Percentiles rank a stretch among this genome's conserved stretches.
phyloP scores from a whole-genome alignment of 2,329 filamentous ascomycete species.

The Drechslerella coelobrocha region DNA sequence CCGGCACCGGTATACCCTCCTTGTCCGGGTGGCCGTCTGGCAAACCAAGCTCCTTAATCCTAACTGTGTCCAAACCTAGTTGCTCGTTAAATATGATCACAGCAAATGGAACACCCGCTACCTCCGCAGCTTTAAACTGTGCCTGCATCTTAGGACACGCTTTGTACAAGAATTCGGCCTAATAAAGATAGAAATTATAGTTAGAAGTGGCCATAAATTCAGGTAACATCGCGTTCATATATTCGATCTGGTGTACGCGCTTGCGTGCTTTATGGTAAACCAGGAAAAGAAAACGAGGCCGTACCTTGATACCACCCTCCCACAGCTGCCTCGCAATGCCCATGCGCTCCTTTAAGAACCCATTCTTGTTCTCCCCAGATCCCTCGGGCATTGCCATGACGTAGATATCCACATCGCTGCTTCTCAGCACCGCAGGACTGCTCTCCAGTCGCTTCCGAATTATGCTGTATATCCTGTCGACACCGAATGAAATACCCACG shows the following conservation, averaged over 20 bases:
- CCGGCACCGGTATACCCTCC: conserved; percentile 77
- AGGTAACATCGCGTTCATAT: conserved; percentile 1
- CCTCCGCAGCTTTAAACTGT: conserved; percentile 91
- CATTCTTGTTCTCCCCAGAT: conserved; percentile 81
- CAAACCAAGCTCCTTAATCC: conserved; percentile 84
- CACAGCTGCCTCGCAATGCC: conserved; percentile 76
- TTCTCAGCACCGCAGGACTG: conserved; percentile 65
- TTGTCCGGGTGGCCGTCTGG: conserved; percentile 86
- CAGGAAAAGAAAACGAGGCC: conserved; percentile 34
- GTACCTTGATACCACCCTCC: conserved; percentile 83
- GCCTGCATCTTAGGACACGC: conserved; percentile 84
- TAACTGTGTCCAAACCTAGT: conserved; percentile 79
- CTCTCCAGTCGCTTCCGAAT: conserved; percentile 76
- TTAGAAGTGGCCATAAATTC: conserved; percentile 52
- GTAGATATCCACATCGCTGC: conserved; percentile 84
- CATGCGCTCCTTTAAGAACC: conserved; percentile 83
- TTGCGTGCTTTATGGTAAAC: conserved; percentile 23
- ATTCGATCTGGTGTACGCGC: not conserved
- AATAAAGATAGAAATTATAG: not conserved
- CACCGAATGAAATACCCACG: conserved; percentile 89
- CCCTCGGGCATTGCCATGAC: conserved; percentile 78
- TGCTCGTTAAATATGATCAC: conserved; percentile 93
- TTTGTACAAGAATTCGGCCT: conserved; percentile 88
- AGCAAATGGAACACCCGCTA: conserved; percentile 78
- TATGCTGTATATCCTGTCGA: conserved; percentile 94